These are phyloP conservation scores for Aquilaria yunnanensis DNA, from an alignment of 345 rosid species.

Conservation along the genomic window DNA sequence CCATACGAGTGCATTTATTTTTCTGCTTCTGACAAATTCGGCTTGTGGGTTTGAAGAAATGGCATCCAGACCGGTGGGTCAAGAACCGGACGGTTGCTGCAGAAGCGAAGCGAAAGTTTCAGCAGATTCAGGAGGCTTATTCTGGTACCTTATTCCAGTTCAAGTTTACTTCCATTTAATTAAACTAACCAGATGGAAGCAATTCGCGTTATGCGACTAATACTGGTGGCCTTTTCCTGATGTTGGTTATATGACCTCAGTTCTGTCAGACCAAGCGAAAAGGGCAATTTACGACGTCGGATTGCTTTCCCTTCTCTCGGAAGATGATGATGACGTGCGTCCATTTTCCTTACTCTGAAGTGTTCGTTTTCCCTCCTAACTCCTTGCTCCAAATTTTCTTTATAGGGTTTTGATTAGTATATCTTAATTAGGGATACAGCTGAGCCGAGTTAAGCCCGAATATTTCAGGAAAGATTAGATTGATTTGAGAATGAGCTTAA, in stretches of 20 bases:
- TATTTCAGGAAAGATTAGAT: too few species aligned
- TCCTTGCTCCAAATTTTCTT: not conserved
- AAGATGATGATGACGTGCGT: constrained; percentile 33
- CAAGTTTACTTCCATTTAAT: not conserved
- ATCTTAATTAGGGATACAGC: not conserved
- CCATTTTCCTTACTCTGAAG: not conserved
- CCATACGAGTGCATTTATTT: not conserved
- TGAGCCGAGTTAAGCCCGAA: too few species aligned
- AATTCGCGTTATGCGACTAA: too few species aligned
- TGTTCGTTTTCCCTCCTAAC: not conserved
- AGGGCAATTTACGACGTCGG: constrained; percentile 29
- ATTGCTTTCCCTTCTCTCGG: constrained; percentile 19
- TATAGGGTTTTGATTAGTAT: not conserved
- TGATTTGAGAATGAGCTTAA: too few species aligned
- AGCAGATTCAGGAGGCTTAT: constrained; percentile 40
- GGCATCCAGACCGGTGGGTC: constrained; percentile 40
- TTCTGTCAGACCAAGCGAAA: constrained; percentile 24
- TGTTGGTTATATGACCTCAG: not conserved
- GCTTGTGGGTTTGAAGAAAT: constrained; percentile 22
- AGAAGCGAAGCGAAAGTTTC: constrained; percentile 31
- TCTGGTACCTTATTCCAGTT: constrained; percentile 9
- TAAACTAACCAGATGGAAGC: not conserved
- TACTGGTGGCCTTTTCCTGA: not conserved
- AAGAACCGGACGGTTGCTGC: constrained; percentile 18
- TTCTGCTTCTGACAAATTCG: not conserved